Percentiles rank a stretch among this genome's conserved stretches.
phyloP scores from a whole-genome alignment of 805 yeast species.

The Middelhovenomyces tepae region DNA sequence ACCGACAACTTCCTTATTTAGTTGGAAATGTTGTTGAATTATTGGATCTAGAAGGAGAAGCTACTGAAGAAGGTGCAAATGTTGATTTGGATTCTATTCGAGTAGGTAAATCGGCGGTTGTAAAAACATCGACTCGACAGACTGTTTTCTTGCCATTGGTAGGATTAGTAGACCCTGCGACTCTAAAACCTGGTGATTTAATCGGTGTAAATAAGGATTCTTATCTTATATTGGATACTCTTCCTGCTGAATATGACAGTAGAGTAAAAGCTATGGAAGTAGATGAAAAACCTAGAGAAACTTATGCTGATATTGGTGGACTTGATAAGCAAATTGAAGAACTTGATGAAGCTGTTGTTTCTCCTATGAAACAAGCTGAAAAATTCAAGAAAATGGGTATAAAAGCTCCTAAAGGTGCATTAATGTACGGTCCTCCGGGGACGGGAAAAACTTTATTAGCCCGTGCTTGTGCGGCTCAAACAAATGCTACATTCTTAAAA shows the following conservation, averaged over 20 bases:
- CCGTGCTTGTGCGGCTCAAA: constrained; percentile 98
- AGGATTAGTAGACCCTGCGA: constrained; percentile 86
- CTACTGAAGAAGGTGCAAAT: constrained; percentile 84
- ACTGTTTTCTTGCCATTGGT: constrained; percentile 93
- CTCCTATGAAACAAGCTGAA: constrained; percentile 98
- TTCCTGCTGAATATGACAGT: constrained; percentile 96
- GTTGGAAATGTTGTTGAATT: constrained; percentile 96
- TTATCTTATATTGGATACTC: constrained; percentile 81
- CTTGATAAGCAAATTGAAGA: constrained; percentile 97
- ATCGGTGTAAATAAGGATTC: constrained; percentile 98
- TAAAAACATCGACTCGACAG: constrained; percentile 95
- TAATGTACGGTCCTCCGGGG: constrained; percentile 99
- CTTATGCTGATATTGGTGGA: constrained; percentile 96
- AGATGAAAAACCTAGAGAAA: constrained; percentile 96
- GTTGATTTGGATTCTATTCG: constrained; percentile 87
- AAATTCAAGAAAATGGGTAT: constrained; percentile 91
- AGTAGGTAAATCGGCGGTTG: constrained; percentile 94
- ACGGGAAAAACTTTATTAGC: constrained; percentile 97
- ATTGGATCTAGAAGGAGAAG: constrained; percentile 75
- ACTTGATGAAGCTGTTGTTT: constrained; percentile 93
- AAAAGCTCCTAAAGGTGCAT: constrained; percentile 96
- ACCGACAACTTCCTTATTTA: constrained; percentile 88
- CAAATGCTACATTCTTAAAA: constrained; percentile 93
- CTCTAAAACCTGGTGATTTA: constrained; percentile 92
- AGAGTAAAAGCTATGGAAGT: constrained; percentile 99